Percentiles rank a stretch among this genome's conserved stretches.
Conservation (phyloP, 805 yeast genomes). For the Suhomyces kilbournensis region DNA sequence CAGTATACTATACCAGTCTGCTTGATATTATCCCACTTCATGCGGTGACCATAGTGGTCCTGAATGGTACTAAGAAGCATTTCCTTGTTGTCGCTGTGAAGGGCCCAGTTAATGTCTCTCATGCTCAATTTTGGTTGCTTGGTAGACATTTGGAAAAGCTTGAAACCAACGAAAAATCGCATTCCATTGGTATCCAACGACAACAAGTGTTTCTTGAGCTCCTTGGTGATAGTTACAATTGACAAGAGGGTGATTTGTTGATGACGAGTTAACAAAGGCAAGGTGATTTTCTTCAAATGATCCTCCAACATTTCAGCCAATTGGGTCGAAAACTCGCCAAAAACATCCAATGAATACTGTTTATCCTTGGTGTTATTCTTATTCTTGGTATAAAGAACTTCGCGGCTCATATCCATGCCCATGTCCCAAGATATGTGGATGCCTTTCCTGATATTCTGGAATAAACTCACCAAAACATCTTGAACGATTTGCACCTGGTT, state of each 20-base stretch:
- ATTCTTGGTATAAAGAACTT: no score
- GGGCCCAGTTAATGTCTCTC: slow-evolving; percentile 86
- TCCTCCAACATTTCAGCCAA: slow-evolving; percentile 53
- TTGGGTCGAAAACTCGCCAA: slow-evolving; percentile 33
- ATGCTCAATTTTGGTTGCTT: slow-evolving; percentile 57
- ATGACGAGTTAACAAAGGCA: slow-evolving; percentile 85
- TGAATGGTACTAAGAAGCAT: slow-evolving; percentile 52
- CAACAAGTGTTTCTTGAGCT: slow-evolving; percentile 44
- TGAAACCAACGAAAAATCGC: slow-evolving; percentile 68
- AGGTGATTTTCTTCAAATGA: slow-evolving; percentile 57
- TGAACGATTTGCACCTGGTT: slow-evolving; percentile 56
- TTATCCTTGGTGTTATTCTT: no score
- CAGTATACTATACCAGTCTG: slow-evolving; percentile 71
- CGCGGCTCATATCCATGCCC: slow-evolving; percentile 21
- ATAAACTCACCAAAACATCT: slow-evolving; percentile 53
- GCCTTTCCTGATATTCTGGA: slow-evolving; percentile 46
- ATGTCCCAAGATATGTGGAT: slow-evolving; percentile 32
- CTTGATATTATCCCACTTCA: slow-evolving; percentile 61
- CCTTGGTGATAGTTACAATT: slow-evolving; percentile 61
- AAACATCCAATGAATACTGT: slow-evolving; percentile 5
- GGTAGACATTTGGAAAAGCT: slow-evolving; percentile 51
- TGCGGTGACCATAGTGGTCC: slow-evolving; percentile 37
- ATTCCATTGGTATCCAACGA: slow-evolving; percentile 64
- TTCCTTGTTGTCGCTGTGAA: slow-evolving; percentile 77
- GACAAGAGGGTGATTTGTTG: slow-evolving; percentile 82